Percentiles rank a stretch among this genome's conserved stretches.
These are phyloP conservation scores for Metarhizium anisopliae DNA, from an alignment of 2,329 filamentous ascomycete genomes.

Conservation along the genomic window DNA sequence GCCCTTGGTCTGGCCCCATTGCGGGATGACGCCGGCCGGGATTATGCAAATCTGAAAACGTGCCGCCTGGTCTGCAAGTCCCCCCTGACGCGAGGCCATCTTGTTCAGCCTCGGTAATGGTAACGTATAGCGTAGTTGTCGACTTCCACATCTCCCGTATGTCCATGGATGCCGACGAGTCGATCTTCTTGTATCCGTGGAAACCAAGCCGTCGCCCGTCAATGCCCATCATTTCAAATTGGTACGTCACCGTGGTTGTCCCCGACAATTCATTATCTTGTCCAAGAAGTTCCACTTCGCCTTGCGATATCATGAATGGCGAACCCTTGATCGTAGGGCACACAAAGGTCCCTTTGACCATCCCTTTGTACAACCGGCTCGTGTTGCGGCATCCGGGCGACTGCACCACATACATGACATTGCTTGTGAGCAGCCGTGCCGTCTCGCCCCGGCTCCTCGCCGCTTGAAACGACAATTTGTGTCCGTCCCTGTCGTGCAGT, in stretches of 20 bases:
- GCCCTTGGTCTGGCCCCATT: not conserved
- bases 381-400: not conserved
- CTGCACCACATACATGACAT: not conserved
- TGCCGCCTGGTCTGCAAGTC: not conserved
- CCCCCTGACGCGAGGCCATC: not conserved
- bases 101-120: conserved; percentile 34
- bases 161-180: conserved; percentile 49
- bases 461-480: conserved; percentile 41
- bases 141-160: conserved; percentile 50
- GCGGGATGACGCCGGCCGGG: too few species aligned
- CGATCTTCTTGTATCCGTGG: conserved; percentile 53
- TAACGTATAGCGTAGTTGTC: conserved; percentile 54
- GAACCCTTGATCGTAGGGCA: conserved; percentile 28
- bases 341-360: conserved; percentile 51
- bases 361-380: conserved; percentile 8
- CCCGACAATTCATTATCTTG: conserved; percentile 43
- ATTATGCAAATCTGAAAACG: too few species aligned
- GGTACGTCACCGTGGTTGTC: conserved; percentile 50
- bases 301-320: conserved; percentile 51
- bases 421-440: conserved; percentile 40
- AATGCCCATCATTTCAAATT: conserved; percentile 50
- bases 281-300: conserved; percentile 49
- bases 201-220: conserved; percentile 46
- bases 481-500: conserved; percentile 40
- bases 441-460: conserved; percentile 45